A percentile compares a stretch with the other conserved stretches of the same genome.
These are phyloP conservation scores for Geosmithia flava DNA, from an alignment of 2,329 filamentous ascomycete species.

Conservation along the genomic window DNA sequence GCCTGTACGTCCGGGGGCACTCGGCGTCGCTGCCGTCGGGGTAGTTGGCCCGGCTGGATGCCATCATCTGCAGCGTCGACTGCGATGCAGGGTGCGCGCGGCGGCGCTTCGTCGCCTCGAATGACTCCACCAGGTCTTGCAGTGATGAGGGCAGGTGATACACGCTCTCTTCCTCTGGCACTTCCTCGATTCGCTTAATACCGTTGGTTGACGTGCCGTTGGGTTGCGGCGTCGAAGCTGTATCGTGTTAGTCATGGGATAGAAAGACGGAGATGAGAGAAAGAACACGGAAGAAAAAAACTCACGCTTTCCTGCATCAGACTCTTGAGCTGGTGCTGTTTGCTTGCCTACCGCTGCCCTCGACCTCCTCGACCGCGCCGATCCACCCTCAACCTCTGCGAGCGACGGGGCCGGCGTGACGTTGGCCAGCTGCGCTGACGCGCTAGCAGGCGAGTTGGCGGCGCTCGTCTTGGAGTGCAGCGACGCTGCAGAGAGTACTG, in stretches of 20 bases:
- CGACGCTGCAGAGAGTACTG: conserved; percentile 15
- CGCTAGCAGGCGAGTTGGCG: conserved; percentile 38
- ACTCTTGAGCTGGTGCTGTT: conserved; percentile 23
- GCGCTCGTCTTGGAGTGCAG: conserved; percentile 42
- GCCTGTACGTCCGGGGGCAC: conserved; percentile 71
- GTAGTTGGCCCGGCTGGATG: conserved; percentile 58
- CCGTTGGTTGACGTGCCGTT: conserved; percentile 40
- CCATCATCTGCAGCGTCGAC: conserved; percentile 61
- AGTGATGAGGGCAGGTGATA: conserved; percentile 85
- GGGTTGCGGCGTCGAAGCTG: conserved; percentile 23
- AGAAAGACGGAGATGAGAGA: too few relatives aligned
- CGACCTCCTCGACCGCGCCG: conserved; percentile 22
- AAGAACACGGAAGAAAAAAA: background rate
- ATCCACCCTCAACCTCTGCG: background rate
- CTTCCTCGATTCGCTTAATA: conserved; percentile 29
- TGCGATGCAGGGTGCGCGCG: conserved; percentile 48
- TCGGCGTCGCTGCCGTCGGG: conserved; percentile 72
- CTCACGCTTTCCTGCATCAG: conserved; percentile 3
- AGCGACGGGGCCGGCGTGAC: conserved; percentile 4
- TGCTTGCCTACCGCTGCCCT: conserved; percentile 30
- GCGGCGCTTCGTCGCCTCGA: conserved; percentile 69
- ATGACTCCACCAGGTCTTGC: conserved; percentile 83
- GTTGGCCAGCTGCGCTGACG: conserved; percentile 31
- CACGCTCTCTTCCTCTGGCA: conserved; percentile 61
- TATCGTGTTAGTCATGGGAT: background rate